A percentile compares a stretch with the other conserved stretches of the same genome.
phyloP scores from a whole-genome alignment of 140 eudicot species.

The Bidens hawaiensis region DNA sequence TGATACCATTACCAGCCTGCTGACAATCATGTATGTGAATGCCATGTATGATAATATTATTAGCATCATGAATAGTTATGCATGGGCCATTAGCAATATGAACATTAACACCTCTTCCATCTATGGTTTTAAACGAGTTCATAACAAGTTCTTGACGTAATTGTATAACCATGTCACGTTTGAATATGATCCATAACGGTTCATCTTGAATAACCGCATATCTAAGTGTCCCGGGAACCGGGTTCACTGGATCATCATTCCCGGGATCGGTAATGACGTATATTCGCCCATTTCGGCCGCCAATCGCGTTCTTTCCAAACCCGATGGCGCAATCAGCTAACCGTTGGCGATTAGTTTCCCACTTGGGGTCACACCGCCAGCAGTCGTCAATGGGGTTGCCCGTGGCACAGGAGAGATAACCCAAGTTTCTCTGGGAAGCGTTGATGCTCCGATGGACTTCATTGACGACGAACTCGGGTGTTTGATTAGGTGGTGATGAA shows the following conservation, averaged over 20 bases:
- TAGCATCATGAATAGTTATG: conserved; percentile 61
- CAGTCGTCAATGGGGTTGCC: conserved; percentile 87
- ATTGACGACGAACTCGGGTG: conserved; percentile 43
- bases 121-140: conserved; percentile 73
- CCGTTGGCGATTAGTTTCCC: conserved; percentile 57
- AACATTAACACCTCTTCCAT: conserved; percentile 75
- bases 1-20: conserved; percentile 49
- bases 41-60: conserved; percentile 80
- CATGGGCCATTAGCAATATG: conserved; percentile 78
- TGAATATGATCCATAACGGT: no score
- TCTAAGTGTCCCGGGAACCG: conserved; percentile 67
- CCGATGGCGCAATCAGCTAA: no score
- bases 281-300: conserved; percentile 58
- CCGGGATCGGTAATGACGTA: conserved; percentile 66
- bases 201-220: conserved; percentile 75
- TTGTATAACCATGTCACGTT: conserved; percentile 67
- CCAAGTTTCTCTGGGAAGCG: conserved; percentile 66
- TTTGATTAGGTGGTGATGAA: conserved; percentile 37
- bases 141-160: conserved; percentile 58
- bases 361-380: conserved; percentile 81
- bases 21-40: conserved; percentile 69
- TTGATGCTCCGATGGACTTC: conserved; percentile 53
- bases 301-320: conserved; percentile 67
- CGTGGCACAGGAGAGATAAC: conserved; percentile 56
- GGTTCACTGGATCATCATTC: conserved; percentile 65